Percentiles rank a stretch among this genome's conserved stretches.
phyloP scores from a whole-genome alignment of 768 basidiomycete genomes.

The Exsudoporus frostii region DNA sequence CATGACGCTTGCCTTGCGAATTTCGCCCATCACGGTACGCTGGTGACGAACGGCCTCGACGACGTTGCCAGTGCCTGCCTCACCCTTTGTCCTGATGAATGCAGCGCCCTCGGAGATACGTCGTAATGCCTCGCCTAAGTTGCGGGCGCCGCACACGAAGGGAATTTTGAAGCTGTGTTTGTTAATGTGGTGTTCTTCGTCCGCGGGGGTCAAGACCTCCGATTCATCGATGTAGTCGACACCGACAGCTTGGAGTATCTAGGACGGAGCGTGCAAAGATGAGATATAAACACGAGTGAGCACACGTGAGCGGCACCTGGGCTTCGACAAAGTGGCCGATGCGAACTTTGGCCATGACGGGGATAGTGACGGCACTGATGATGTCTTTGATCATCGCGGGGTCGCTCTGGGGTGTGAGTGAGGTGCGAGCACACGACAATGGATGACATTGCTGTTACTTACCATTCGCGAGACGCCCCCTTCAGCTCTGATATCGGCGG shows the following conservation, averaged over 20 bases:
- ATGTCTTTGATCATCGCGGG: conserved; percentile 97
- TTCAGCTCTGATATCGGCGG: conserved; percentile 87
- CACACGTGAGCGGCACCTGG: conserved; percentile 48
- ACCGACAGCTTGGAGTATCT: conserved; percentile 93
- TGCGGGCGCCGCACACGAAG: conserved; percentile 93
- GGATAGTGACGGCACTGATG: conserved; percentile 91
- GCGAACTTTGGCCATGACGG: conserved; percentile 94
- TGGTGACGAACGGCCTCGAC: conserved; percentile 94
- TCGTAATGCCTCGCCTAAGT: conserved; percentile 93
- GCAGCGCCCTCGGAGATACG: conserved; percentile 97
- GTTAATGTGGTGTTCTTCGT: conserved; percentile 95
- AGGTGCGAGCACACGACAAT: not conserved
- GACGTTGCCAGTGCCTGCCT: conserved; percentile 86
- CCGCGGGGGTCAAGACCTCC: conserved; percentile 93
- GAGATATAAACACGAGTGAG: not conserved
- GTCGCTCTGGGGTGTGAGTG: conserved; percentile 58
- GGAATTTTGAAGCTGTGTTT: conserved; percentile 95
- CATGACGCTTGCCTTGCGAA: conserved; percentile 84
- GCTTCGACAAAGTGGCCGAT: conserved; percentile 99
- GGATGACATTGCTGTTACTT: conserved; percentile 41
- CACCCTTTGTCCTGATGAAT: conserved; percentile 97
- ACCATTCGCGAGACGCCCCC: conserved; percentile 98
- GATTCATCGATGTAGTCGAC: conserved; percentile 97
- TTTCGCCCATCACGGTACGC: conserved; percentile 78
- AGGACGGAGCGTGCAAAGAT: not conserved